phyloP scores from a whole-genome alignment of 805 yeast genomes.

The Candida patagonica region DNA sequence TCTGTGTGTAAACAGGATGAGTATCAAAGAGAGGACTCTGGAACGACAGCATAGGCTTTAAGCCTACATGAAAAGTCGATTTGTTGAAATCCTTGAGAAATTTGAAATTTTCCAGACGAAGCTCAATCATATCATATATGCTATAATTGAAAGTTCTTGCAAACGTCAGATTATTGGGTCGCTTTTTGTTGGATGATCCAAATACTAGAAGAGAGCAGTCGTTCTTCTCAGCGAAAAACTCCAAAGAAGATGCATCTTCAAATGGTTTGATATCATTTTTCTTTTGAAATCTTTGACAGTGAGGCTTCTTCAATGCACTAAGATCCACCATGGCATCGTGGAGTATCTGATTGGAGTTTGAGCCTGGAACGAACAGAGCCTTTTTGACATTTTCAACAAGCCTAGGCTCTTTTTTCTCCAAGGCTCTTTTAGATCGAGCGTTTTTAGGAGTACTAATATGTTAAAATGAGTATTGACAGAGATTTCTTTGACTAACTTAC shows the following conservation, averaged over 20 bases:
- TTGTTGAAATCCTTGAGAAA: constrained; percentile 73
- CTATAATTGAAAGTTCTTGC: constrained; percentile 84
- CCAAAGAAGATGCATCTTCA: constrained; percentile 77
- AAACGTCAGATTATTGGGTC: constrained; percentile 86
- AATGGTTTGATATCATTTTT: constrained; percentile 89
- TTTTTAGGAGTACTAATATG: constrained; percentile 53
- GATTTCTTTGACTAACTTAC: constrained; percentile 19
- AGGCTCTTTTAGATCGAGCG: constrained; percentile 91
- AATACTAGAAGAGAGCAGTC: constrained; percentile 80
- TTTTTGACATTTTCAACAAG: constrained; percentile 80
- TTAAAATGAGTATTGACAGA: neutral
- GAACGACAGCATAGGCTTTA: constrained; percentile 90
- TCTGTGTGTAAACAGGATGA: constrained; percentile 75
- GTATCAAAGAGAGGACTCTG: constrained; percentile 87
- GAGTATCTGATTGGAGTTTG: constrained; percentile 63
- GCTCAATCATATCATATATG: constrained; percentile 89
- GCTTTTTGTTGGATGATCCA: constrained; percentile 73
- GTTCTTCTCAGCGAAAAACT: constrained; percentile 91
- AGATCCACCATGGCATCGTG: constrained; percentile 88
- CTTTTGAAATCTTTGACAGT: constrained; percentile 73
- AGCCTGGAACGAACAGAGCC: constrained; percentile 87
- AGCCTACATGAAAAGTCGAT: constrained; percentile 72
- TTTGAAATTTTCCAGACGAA: constrained; percentile 60
- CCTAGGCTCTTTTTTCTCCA: constrained; percentile 82
- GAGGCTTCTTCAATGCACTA: constrained; percentile 85